Percentiles rank a stretch among this genome's conserved stretches.
These are phyloP conservation scores for Yarrowia keelungensis DNA, from an alignment of 805 yeast species.

Conservation along the genomic window DNA sequence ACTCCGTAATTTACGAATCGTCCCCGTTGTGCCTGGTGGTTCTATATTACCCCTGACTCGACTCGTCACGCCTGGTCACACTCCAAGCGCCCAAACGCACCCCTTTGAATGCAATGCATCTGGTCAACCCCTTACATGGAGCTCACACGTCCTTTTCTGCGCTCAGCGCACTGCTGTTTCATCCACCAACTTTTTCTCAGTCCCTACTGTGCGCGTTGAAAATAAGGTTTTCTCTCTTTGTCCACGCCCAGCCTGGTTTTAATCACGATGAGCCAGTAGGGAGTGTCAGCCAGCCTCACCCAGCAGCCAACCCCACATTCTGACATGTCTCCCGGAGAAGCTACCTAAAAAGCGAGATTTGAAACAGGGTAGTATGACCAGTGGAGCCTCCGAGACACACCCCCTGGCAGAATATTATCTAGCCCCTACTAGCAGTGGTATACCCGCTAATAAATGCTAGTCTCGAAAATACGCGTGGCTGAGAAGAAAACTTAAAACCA, in stretches of 20 bases:
- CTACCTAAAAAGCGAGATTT: too few species aligned
- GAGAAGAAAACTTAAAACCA: slow-evolving; percentile 2
- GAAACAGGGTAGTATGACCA: too few species aligned
- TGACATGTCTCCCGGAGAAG: neutral
- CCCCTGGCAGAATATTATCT: slow-evolving; percentile 2
- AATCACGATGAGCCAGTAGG: neutral
- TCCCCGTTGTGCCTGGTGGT: too few species aligned
- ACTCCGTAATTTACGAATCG: too few species aligned
- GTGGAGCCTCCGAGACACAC: too few species aligned
- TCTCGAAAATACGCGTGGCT: slow-evolving; percentile 31
- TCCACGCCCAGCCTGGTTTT: slow-evolving; percentile 7
- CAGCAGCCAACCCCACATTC: neutral
- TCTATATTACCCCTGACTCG: neutral
- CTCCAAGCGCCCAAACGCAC: neutral
- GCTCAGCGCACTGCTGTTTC: slow-evolving; percentile 1
- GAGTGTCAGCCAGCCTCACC: slow-evolving; percentile 13
- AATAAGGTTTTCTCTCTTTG: neutral
- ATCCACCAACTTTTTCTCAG: slow-evolving; percentile 6
- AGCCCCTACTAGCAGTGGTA: neutral
- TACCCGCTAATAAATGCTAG: neutral
- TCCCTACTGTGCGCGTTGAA: slow-evolving; percentile 1
- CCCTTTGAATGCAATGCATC: slow-evolving; percentile 12
- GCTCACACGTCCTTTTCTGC: neutral
- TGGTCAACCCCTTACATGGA: slow-evolving; percentile 18
- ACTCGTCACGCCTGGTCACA: neutral